These are phyloP conservation scores for Tricholoma furcatifolium DNA, from an alignment of 768 basidiomycete genomes.

Conservation along the genomic window DNA sequence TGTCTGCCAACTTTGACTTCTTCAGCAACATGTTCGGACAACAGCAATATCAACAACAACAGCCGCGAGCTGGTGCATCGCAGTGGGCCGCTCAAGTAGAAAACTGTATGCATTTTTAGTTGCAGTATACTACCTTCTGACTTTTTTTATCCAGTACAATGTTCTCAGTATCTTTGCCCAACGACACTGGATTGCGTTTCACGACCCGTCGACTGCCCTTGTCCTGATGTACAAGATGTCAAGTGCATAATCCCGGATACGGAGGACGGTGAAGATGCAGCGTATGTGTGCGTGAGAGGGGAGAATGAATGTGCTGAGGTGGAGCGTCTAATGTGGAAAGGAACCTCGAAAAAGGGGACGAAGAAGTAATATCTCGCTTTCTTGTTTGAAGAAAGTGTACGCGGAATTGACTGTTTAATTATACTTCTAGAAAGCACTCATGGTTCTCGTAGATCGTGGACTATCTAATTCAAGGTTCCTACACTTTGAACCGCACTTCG, in stretches of 20 bases:
- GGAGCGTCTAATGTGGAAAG: constrained; percentile 48
- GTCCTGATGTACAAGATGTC: constrained; percentile 72
- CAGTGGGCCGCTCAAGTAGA: constrained; percentile 71
- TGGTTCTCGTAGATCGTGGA: neutral
- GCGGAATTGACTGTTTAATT: neutral
- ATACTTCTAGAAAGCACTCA: neutral
- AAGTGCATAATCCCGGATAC: constrained; percentile 74
- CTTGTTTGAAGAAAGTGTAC: neutral
- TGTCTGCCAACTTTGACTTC: constrained; percentile 71
- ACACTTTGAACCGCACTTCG: neutral
- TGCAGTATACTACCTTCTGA: neutral
- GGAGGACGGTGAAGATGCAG: constrained; percentile 48
- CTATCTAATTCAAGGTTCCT: neutral
- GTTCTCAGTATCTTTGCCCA: constrained; percentile 76
- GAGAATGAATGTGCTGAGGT: constrained; percentile 60
- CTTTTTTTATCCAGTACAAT: constrained; percentile 48
- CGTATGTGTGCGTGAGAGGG: constrained; percentile 72
- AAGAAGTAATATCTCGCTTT: constrained; percentile 18
- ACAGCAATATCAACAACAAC: constrained; percentile 61
- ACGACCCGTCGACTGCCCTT: constrained; percentile 69
- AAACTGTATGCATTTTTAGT: constrained; percentile 41
- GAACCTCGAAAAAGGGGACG: constrained; percentile 25
- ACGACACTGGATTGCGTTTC: constrained; percentile 69
- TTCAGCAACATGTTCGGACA: constrained; percentile 78
- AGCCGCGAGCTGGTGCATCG: constrained; percentile 47